Evolutionary conservation across 352 stramenopile species (phyloP), one percentile per base, ranked within the genome.

Genomic region (Elongisporangium anandrum): DNA sequence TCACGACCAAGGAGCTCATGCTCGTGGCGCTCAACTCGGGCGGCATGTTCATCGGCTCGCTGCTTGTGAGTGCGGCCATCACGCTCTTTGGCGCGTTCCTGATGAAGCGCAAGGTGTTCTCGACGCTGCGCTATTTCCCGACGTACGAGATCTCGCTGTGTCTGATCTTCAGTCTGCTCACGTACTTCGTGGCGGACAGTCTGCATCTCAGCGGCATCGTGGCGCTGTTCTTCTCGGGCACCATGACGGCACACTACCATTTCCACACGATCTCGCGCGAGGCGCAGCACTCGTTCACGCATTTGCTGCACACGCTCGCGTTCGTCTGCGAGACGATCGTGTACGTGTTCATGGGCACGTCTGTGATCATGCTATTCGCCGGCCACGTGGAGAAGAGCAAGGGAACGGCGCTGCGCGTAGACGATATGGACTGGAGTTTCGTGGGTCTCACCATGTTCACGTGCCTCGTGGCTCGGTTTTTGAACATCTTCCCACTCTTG

Each of bases 211-310:
- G 84, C 59, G 94, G 95, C 19, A 98, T 98, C 67, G 93, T 98
- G 24, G 86, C 90, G 26, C 87, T 98, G 16, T 92, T 98, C 52
- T 97, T 98, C 61, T 97, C 89, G 8, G 95, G 85, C 20, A 93
- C 85, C 3, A 91, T 95, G 80, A 94, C 85, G 21, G 82, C 85
- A 50, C 85, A 94, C 58, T 94, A 94, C 59, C 85, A 94, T 50
- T 94, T 92, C 64, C 82, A 94, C 60, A 94, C 85, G 38, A 81
- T 94, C 54, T 92, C 82, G 26, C 80, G 76, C 49, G 84, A 84
- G 15, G 85, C 82, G 4, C 85, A 94, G 68, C 85, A 93, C 62
- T 79, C 85, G 50, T 92, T 94, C 65, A 91, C 79, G 47, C 85
- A 94, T 61, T 56, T 94, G 61, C 69, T 94, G n/a, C 85, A 92